Evolutionary conservation across 257 asterid genomes (phyloP), one percentile per base, ranked within the genome.

Genomic region (Solanum rostratum): DNA sequence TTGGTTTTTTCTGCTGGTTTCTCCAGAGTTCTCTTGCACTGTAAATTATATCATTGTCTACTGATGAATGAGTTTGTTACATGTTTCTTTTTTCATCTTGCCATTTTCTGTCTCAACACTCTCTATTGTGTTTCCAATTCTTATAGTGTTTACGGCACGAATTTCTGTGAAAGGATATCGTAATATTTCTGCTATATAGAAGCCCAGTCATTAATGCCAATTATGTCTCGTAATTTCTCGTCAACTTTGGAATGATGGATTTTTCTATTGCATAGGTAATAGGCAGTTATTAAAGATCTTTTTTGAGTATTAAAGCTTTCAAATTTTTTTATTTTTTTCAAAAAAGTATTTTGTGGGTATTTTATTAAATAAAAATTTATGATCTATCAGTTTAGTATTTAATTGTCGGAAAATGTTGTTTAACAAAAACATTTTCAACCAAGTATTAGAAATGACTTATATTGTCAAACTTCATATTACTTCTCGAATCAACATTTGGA

Each of bases 41-140:
- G 86, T 86, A 88, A 52, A 84, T 84, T 86, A 74, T 45, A 68
- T 83, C 12, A 66, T 82, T 55, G 62, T 66, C 14, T 66, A 76
- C 49, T 63, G 86, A 80, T 63, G 86, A 80, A 85, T 80, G 87
- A 74, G 85, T 85, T 85, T 53, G 20, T 57, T 68, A 49, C 45
- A 41, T 83, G 46, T 68, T 66, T 65, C 3, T 60, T 30, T 62
- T 45, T 7, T 9, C 37, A 33, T 45, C 55, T 41, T 50, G 68
- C 5, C 16, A 43, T 62, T 66, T 83, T 73, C 10, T 10, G 16
- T 27, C 24, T 76, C 60, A 22, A 49, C 60, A 57, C 37, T 8
- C 54, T 33, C 54, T 39, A 9, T 7, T 57, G 2, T 33, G n/a
- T 18, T 18, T 18, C 33, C 15, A 6, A 20, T 30, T 80, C 52